A percentile compares a stretch with the other conserved stretches of the same genome.
Conservation (phyloP, 495 filamentous ascomycete species). For the Cudoniella acicularis region DNA sequence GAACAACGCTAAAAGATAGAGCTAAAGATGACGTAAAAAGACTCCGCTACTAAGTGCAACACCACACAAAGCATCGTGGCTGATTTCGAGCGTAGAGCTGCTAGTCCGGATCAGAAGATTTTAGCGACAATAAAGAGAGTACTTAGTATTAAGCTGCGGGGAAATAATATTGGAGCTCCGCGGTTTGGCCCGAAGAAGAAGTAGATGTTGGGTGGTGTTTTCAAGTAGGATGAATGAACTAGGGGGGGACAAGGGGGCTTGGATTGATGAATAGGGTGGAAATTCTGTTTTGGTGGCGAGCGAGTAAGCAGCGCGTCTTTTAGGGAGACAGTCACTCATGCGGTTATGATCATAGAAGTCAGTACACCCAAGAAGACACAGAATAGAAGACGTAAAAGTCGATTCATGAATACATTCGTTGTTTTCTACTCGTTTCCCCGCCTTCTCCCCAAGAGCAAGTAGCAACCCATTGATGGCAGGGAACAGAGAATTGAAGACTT, state of each 20-base stretch:
- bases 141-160: slow-evolving; percentile 80
- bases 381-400: slow-evolving; percentile 4
- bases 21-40: slow-evolving; percentile 94
- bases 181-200: slow-evolving; percentile 58
- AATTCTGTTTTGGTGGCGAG: too few relatives aligned
- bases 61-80: slow-evolving; percentile 74
- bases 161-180: slow-evolving; percentile 69
- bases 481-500: too few relatives aligned
- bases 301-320: too few relatives aligned
- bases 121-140: slow-evolving; percentile 75
- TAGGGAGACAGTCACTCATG: too few relatives aligned
- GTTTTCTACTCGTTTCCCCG: background rate
- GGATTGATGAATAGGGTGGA: too few relatives aligned
- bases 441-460: too few relatives aligned
- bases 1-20: slow-evolving; percentile 64
- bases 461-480: too few relatives aligned
- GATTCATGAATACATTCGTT: slow-evolving; percentile 2
- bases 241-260: too few relatives aligned
- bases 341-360: slow-evolving; percentile 16
- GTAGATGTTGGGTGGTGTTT: too few relatives aligned
- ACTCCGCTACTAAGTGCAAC: slow-evolving; percentile 92
- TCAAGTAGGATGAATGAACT: too few relatives aligned
- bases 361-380: background rate
- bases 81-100: slow-evolving; percentile 81
- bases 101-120: slow-evolving; percentile 81